Base-by-base conservation (phyloP, 1,284 basidiomycete species). In the Cryptococcus wingfieldii region DNA sequence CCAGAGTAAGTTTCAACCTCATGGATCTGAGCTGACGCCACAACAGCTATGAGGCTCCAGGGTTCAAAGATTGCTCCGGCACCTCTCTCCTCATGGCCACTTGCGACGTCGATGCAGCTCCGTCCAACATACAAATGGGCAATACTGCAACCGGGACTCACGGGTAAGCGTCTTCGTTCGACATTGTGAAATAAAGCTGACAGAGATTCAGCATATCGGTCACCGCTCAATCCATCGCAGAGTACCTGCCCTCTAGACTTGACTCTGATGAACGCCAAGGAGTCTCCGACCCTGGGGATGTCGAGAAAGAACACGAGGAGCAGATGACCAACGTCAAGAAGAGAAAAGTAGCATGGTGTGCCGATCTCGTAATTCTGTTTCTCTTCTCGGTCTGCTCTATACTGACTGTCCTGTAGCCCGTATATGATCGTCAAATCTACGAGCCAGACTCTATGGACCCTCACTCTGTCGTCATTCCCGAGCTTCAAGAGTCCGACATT, bases 31-130 rank as follows among this genome's bases (percentile, higher is more conserved):
- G 37, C 56, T 55, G 53, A 58, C 38, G 9, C 31, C 12, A 13
- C 10, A 8, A 31, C 38, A 69, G 66, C 43, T 70, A 66, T 31
- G 41, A 58, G 6, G 50, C 60, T 9, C 51, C 55, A 2, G 54
- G 54, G 0, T 66, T 66, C 38, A 34, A 54, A 4, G 53, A 53
- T 8, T 47, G 53, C 2, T 47, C 56, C 2, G 45, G 39, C 0
- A 46, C 42, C 9, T 14, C 42, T 5, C 16, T 65, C 16, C 47
- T 51, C 18, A 56, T 67, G 28, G 52, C 52, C 0, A 65, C 67
- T 0, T 42, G 56, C 25, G 28, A 34, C 16, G 44, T 53, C 3
- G 42, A 56, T 14, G 51, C 61, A 5, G 44, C 49, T 5, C 65
- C 63, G 2, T 10, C 43, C 0, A 5, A 19, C 2, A 6, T 48